These are phyloP conservation scores for Globisporangium nodosum DNA, from an alignment of 352 stramenopile species.

Conservation along the genomic window DNA sequence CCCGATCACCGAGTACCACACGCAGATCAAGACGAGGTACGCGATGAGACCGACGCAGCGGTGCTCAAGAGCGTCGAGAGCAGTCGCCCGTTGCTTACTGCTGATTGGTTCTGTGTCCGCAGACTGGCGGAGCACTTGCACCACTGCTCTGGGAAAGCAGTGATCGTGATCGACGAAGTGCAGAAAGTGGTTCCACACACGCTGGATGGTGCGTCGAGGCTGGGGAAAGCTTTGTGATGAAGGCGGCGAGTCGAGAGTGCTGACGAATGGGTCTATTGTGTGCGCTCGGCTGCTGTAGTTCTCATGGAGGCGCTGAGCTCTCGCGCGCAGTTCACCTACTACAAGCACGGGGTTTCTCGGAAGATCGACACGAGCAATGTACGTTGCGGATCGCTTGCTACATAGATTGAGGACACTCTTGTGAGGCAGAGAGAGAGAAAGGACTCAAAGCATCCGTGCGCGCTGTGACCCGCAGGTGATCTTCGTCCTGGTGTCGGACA, in stretches of 20 bases:
- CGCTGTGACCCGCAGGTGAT: conserved; percentile 46
- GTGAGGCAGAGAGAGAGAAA: background rate
- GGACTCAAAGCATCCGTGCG: background rate
- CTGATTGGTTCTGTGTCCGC: background rate
- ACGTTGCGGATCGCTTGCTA: conserved; percentile 5
- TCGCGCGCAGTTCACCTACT: conserved; percentile 67
- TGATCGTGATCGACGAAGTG: conserved; percentile 90
- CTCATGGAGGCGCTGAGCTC: conserved; percentile 72
- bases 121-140: conserved; percentile 79
- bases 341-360: conserved; percentile 63
- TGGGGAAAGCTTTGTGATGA: background rate
- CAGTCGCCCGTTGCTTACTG: background rate
- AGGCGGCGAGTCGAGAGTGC: background rate
- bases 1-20: conserved; percentile 77
- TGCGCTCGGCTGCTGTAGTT: conserved; percentile 23
- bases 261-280: background rate
- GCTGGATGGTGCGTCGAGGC: conserved; percentile 50
- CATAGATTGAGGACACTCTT: too few species aligned
- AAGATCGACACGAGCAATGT: conserved; percentile 75
- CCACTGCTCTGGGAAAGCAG: conserved; percentile 77
- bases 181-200: conserved; percentile 90
- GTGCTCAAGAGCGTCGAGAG: background rate
- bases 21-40: conserved; percentile 78
- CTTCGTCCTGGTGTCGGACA: conserved; percentile 88
- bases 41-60: background rate